A percentile compares a stretch with the other conserved stretches of the same genome.
Conservation (phyloP, 352 stramenopile genomes). For the Globisporangium radiosum region DNA sequence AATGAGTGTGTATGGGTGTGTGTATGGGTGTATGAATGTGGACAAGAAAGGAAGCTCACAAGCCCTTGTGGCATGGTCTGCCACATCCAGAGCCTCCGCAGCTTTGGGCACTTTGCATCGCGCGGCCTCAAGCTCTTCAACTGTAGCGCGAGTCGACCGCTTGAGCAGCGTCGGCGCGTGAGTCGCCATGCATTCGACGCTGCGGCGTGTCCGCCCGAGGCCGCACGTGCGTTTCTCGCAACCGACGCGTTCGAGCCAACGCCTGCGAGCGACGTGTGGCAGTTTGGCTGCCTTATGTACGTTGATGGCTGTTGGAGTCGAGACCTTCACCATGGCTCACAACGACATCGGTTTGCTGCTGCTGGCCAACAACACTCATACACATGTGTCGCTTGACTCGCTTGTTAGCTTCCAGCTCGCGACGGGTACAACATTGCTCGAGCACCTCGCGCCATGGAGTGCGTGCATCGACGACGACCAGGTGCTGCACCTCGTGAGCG, state of each 20-base stretch:
- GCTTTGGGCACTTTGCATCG: constrained; percentile 36
- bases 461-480: constrained; percentile 24
- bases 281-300: constrained; percentile 71
- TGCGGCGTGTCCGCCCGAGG: constrained; percentile 39
- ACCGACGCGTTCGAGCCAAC: constrained; percentile 39
- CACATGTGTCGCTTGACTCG: neutral
- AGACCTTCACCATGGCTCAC: neutral
- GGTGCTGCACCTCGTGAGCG: constrained; percentile 45
- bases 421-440: constrained; percentile 34
- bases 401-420: constrained; percentile 37
- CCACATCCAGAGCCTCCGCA: constrained; percentile 26
- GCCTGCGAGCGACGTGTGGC: constrained; percentile 54
- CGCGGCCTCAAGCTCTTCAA: constrained; percentile 38
- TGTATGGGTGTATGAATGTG: neutral
- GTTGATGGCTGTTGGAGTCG: constrained; percentile 5
- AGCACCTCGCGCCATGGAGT: constrained; percentile 44
- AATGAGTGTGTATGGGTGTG: too few species aligned
- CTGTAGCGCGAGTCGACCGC: constrained; percentile 30
- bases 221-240: constrained; percentile 34
- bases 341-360: neutral
- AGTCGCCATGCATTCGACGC: constrained; percentile 20
- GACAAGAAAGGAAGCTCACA: too few species aligned
- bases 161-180: constrained; percentile 24
- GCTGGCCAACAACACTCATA: neutral
- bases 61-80: neutral